Percentiles rank a stretch among this genome's conserved stretches.
Conservation (phyloP, 2,329 filamentous ascomycete genomes). For the Zymoseptoria tritici region DNA sequence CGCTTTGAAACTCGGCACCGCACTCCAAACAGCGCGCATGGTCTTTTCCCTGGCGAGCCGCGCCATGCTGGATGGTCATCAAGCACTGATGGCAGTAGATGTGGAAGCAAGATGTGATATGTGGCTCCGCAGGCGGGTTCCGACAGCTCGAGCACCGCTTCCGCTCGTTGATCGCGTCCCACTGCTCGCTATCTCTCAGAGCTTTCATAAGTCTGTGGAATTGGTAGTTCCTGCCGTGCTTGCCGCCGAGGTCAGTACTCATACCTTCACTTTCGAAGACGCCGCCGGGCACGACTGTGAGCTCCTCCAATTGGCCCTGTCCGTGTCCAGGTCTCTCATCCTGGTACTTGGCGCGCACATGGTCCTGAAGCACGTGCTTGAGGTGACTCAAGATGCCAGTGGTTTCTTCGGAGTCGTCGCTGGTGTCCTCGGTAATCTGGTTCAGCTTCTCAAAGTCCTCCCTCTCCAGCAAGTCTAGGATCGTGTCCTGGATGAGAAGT, state of each 20-base stretch:
- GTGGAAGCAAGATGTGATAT: constrained; percentile 48
- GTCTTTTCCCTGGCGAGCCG: constrained; percentile 20
- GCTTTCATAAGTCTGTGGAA: constrained; percentile 36
- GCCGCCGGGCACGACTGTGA: constrained; percentile 10
- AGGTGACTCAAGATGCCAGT: constrained; percentile 14
- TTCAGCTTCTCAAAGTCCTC: constrained; percentile 40
- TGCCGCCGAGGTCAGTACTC: constrained; percentile 19
- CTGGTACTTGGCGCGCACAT: not conserved
- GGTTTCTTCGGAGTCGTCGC: constrained; percentile 4
- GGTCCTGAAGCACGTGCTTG: constrained; percentile 12
- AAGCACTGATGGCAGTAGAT: constrained; percentile 49
- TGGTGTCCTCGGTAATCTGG: constrained; percentile 4
- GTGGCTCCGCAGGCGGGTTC: constrained; percentile 32
- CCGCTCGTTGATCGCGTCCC: constrained; percentile 31
- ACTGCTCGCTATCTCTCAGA: constrained; percentile 29
- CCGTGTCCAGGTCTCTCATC: not conserved
- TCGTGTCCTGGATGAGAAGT: constrained; percentile 40
- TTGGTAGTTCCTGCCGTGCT: constrained; percentile 33
- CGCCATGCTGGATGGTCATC: constrained; percentile 22
- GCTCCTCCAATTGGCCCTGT: not conserved
- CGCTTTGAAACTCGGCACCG: constrained; percentile 20
- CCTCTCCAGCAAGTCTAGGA: constrained; percentile 39
- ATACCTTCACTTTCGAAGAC: constrained; percentile 9
- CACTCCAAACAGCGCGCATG: constrained; percentile 31
- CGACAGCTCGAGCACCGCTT: constrained; percentile 40